Percentiles rank a stretch among this genome's conserved stretches.
Conservation (phyloP, 805 yeast species). For the Candida succiphila region DNA sequence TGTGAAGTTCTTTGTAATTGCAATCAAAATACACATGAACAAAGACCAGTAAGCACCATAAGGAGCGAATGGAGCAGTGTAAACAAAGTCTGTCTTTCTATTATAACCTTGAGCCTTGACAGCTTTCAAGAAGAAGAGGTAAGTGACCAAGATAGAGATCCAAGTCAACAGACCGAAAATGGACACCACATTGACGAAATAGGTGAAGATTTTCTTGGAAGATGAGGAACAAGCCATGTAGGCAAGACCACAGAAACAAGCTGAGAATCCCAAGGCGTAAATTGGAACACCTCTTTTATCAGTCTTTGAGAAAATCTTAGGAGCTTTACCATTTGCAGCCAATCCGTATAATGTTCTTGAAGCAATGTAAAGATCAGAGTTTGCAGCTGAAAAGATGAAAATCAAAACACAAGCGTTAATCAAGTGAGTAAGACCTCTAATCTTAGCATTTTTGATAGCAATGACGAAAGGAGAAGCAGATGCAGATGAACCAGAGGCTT, state of each 20-base stretch:
- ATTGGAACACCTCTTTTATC: slow-evolving; percentile 65
- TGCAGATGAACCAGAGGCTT: slow-evolving; percentile 44
- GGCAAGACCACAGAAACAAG: slow-evolving; percentile 52
- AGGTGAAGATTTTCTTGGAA: slow-evolving; percentile 48
- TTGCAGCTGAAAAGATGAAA: slow-evolving; percentile 74
- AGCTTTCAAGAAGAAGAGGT: slow-evolving; percentile 56
- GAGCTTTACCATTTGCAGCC: slow-evolving; percentile 68
- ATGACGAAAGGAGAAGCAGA: slow-evolving; percentile 80
- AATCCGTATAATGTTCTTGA: slow-evolving; percentile 68
- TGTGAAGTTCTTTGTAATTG: slow-evolving; percentile 61
- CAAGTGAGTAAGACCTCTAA: slow-evolving; percentile 59
- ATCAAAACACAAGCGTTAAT: slow-evolving; percentile 70
- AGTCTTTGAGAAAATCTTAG: slow-evolving; percentile 53
- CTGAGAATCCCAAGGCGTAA: slow-evolving; percentile 40
- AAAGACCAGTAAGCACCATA: slow-evolving; percentile 56
- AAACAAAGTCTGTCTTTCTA: slow-evolving; percentile 42
- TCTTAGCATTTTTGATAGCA: slow-evolving; percentile 61
- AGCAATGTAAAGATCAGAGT: slow-evolving; percentile 69
- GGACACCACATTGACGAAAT: slow-evolving; percentile 69
- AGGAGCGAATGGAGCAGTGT: slow-evolving; percentile 60
- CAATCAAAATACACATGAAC: slow-evolving; percentile 39
- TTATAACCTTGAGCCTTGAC: slow-evolving; percentile 57
- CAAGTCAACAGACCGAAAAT: slow-evolving; percentile 70
- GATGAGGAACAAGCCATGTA: slow-evolving; percentile 56
- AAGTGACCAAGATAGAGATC: slow-evolving; percentile 61